A percentile compares a stretch with the other conserved stretches of the same genome.
These are phyloP conservation scores for Myxozyma nipponensis DNA, from an alignment of 805 yeast genomes.

Conservation along the genomic window DNA sequence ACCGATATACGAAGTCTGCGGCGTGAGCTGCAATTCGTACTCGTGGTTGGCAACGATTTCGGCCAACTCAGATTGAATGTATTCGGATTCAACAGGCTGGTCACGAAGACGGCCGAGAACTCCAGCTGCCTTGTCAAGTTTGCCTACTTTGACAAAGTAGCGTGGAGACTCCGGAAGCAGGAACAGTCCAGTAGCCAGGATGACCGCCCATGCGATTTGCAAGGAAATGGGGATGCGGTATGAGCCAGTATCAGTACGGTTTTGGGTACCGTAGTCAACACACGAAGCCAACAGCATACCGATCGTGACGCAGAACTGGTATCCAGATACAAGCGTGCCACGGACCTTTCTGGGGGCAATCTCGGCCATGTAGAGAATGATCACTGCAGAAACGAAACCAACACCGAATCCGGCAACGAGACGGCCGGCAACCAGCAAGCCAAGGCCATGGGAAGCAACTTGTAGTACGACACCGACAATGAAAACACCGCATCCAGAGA, in stretches of 20 bases:
- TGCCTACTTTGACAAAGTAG: conserved; percentile 55
- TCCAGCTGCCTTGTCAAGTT: conserved; percentile 53
- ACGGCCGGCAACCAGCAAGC: conserved; percentile 66
- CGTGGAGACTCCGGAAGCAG: conserved; percentile 77
- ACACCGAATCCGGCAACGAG: conserved; percentile 67
- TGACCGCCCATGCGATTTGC: conserved; percentile 64
- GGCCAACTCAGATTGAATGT: conserved; percentile 44
- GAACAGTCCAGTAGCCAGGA: conserved; percentile 56
- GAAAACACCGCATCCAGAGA: conserved; percentile 55
- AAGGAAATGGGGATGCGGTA: conserved; percentile 74
- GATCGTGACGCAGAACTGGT: conserved; percentile 69
- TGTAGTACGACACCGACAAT: conserved; percentile 70
- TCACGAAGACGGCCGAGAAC: conserved; percentile 48
- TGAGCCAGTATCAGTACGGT: conserved; percentile 68
- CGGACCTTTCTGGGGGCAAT: conserved; percentile 76
- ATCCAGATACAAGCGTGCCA: conserved; percentile 71
- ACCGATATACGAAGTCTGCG: conserved; percentile 9
- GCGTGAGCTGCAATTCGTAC: conserved; percentile 37
- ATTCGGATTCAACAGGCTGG: conserved; percentile 45
- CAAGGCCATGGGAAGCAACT: conserved; percentile 48
- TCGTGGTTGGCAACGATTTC: conserved; percentile 53
- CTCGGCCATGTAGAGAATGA: conserved; percentile 76
- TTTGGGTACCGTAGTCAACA: conserved; percentile 28
- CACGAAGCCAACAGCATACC: conserved; percentile 64
- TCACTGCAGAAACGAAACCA: conserved; percentile 72